These are phyloP conservation scores for Penicillium mononematosum DNA, from an alignment of 495 filamentous ascomycete genomes.

Conservation along the genomic window DNA sequence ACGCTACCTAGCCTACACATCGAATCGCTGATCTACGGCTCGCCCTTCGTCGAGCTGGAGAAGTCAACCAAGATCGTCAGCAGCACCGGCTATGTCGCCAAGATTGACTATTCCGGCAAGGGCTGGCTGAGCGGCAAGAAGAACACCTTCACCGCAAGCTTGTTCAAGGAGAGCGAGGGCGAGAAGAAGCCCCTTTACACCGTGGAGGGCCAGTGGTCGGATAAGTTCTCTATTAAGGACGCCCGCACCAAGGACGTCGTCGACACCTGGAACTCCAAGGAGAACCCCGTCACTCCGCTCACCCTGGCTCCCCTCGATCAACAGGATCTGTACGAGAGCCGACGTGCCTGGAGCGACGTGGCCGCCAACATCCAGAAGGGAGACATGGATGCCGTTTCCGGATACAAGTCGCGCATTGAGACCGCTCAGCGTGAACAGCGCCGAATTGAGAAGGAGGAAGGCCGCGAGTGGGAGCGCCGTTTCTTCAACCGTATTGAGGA, in stretches of 20 bases:
- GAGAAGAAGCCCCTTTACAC: constrained; percentile 85
- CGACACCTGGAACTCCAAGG: constrained; percentile 66
- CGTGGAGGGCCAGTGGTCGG: constrained; percentile 89
- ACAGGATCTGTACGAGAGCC: constrained; percentile 84
- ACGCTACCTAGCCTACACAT: constrained; percentile 91
- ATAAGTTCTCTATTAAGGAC: constrained; percentile 74
- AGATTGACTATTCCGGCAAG: constrained; percentile 88
- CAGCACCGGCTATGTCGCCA: constrained; percentile 83
- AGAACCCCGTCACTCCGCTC: constrained; percentile 62
- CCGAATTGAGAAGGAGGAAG: constrained; percentile 74
- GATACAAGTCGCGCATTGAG: constrained; percentile 87
- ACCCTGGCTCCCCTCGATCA: constrained; percentile 69
- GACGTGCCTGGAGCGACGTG: constrained; percentile 85
- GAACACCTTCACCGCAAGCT: constrained; percentile 78
- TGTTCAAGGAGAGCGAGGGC: constrained; percentile 68
- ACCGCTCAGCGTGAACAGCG: constrained; percentile 84
- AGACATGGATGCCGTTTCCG: constrained; percentile 76
- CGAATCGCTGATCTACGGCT: constrained; percentile 87
- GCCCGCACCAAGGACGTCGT: constrained; percentile 67
- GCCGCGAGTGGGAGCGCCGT: constrained; percentile 75
- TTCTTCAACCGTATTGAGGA: constrained; percentile 67
- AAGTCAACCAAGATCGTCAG: constrained; percentile 77
- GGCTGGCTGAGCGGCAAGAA: constrained; percentile 95
- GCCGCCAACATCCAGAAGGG: constrained; percentile 72
- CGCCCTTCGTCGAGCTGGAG: constrained; percentile 88